Evolutionary conservation across 352 stramenopile genomes (phyloP), one percentile per base, ranked within the genome.

Genomic region (Globisporangium heterothallicum): DNA sequence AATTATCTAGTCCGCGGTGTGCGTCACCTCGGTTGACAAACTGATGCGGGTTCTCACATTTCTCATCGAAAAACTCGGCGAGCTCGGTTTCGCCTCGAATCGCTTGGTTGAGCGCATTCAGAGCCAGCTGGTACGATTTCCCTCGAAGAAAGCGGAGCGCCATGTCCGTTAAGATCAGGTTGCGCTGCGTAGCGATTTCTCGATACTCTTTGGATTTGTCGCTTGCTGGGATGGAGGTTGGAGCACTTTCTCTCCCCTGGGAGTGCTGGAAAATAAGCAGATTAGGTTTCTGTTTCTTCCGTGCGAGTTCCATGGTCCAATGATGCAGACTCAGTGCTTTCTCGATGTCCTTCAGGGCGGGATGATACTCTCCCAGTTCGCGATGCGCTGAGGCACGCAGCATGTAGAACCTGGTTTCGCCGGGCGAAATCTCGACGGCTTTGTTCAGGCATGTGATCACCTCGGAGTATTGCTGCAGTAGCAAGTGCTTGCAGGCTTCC

Each of bases 51-150:
- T 81, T 78, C 19, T 62, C 44, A 14, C 69, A 65, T 12, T 67
- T 48, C 19, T 83, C 78, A 8, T 63, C 58, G 30, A 78, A 82
- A n/a, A 65, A 66, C 24, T 76, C 57, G 2, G 59, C 35, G 3
- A 89, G 55, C 42, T 85, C 68, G 18, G 62, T 53, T 24, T 90
- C 73, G 9, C 72, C 61, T 21, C 69, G 72, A 26, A 92, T 88
- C 19, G 79, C 76, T 53, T 89, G 72, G 52, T 92, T 92, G 66
- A 90, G 85, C 26, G 78, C 74, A 35, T 89, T 92, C 26, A 91
- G 68, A 34, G 78, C 78, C 7, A 88, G 63, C 10, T 94, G 75
- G 34, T 68, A 90, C 6, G 68, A 73, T n/a, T 83, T 72, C 30
- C 78, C 59, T 5, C 32, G 49, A 21, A 90, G 26, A 41, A 86